These are phyloP conservation scores for Ceratobasidium sp. DNA, from an alignment of 1,284 basidiomycete species.

Conservation along the genomic window DNA sequence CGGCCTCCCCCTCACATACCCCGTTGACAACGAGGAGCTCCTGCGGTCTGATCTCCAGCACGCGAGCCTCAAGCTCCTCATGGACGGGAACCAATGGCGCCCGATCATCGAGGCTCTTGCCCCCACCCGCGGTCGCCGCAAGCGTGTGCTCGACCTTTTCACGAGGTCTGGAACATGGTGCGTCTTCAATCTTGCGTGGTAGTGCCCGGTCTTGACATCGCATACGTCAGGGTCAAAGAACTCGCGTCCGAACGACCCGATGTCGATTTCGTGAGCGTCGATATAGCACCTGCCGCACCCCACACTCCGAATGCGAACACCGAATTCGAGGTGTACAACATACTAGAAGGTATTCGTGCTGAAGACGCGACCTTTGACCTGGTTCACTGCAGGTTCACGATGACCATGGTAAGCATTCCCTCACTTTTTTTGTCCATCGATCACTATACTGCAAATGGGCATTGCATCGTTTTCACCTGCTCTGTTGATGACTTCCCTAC, in stretches of 20 bases:
- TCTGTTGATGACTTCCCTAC: constrained; percentile 29
- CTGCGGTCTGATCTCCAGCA: constrained; percentile 40
- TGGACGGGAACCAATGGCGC: constrained; percentile 44
- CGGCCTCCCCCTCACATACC: constrained; percentile 42
- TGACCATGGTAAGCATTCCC: constrained; percentile 40
- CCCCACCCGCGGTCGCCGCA: constrained; percentile 39
- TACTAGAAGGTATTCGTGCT: constrained; percentile 42
- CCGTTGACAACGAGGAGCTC: constrained; percentile 44
- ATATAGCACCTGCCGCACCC: constrained; percentile 43
- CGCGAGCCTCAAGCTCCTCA: constrained; percentile 39
- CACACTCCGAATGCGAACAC: constrained; percentile 45
- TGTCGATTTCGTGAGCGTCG: constrained; percentile 46
- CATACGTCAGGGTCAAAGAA: constrained; percentile 44
- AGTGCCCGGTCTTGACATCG: constrained; percentile 18
- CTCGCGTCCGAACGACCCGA: constrained; percentile 43
- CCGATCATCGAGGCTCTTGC: constrained; percentile 38
- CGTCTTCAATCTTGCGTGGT: not conserved
- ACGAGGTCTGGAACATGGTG: constrained; percentile 46
- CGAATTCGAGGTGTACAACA: constrained; percentile 46
- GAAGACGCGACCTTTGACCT: constrained; percentile 44
- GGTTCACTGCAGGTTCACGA: constrained; percentile 43
- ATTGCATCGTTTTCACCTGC: constrained; percentile 42
- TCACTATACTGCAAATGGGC: constrained; percentile 36
- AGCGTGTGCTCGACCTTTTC: constrained; percentile 45
- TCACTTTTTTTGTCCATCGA: constrained; percentile 36